phyloP scores from a whole-genome alignment of 306 rosid genomes.

The Quercus wislizeni region DNA sequence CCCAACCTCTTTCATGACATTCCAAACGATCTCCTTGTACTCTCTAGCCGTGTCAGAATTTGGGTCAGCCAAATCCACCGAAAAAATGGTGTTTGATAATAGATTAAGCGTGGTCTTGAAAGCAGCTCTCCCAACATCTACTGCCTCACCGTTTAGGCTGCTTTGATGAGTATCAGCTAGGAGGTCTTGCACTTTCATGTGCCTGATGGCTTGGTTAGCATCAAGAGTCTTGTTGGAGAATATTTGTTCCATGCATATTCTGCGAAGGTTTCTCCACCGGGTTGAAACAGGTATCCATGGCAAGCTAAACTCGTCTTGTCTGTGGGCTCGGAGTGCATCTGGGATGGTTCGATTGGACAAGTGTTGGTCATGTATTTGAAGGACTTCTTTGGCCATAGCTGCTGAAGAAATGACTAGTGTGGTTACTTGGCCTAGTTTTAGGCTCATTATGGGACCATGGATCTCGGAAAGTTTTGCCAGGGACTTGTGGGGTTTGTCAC shows the following conservation, averaged over 20 bases:
- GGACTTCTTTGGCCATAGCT: constrained; percentile 32
- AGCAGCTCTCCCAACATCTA: constrained; percentile 43
- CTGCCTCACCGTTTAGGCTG: constrained; percentile 14
- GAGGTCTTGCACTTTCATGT: constrained; percentile 26
- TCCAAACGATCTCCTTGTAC: constrained; percentile 26
- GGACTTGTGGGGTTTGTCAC: constrained; percentile 52
- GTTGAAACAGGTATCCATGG: constrained; percentile 34
- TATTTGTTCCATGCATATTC: constrained; percentile 23
- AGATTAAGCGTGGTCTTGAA: constrained; percentile 39
- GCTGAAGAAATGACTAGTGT: constrained; percentile 45
- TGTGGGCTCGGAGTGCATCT: constrained; percentile 12
- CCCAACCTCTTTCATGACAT: constrained; percentile 31
- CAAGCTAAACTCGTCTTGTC: constrained; percentile 26
- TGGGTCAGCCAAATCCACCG: constrained; percentile 29
- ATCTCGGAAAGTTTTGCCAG: constrained; percentile 29
- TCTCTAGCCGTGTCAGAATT: constrained; percentile 23
- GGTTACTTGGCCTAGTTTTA: constrained; percentile 48
- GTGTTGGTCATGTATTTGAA: constrained; percentile 43
- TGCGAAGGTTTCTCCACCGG: constrained; percentile 44
- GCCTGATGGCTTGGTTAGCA: constrained; percentile 1
- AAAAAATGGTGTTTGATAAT: constrained; percentile 45
- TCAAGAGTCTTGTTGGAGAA: constrained; percentile 44
- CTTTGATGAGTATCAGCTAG: background rate
- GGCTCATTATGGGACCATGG: constrained; percentile 51
- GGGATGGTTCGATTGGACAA: constrained; percentile 39